Conservation (phyloP, 176 grass and related monocot genomes). For the Oryza australiensis region DNA sequence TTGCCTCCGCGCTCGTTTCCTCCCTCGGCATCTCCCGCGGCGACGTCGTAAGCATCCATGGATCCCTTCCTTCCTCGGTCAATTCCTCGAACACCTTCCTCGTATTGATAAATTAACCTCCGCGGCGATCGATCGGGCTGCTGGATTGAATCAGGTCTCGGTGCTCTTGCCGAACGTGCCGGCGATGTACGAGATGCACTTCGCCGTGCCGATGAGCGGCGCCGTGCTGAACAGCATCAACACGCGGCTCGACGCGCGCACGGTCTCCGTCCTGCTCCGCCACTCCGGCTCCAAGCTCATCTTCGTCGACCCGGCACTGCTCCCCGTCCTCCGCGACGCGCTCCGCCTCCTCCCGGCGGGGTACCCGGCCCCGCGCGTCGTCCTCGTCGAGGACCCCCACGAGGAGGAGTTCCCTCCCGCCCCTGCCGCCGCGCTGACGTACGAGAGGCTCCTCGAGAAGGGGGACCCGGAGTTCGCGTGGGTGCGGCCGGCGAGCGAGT, state of each 20-base stretch:
- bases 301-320: slow-evolving; percentile 54
- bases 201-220: slow-evolving; percentile 92
- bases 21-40: slow-evolving; percentile 69
- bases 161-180: slow-evolving; percentile 77
- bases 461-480: slow-evolving; percentile 70
- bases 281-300: slow-evolving; percentile 69
- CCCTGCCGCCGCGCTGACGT: slow-evolving; percentile 31
- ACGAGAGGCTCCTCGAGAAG: slow-evolving; percentile 57
- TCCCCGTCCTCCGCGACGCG: slow-evolving; percentile 48
- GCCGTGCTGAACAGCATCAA: slow-evolving; percentile 90
- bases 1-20: slow-evolving; percentile 73
- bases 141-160: slow-evolving; percentile 52
- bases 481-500: slow-evolving; percentile 66
- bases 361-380: slow-evolving; percentile 40
- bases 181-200: slow-evolving; percentile 94
- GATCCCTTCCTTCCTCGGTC: neutral
- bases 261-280: slow-evolving; percentile 64
- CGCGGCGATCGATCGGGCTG: neutral
- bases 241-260: slow-evolving; percentile 81
- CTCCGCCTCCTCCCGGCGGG: slow-evolving; percentile 46
- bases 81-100: neutral
- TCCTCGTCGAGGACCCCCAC: slow-evolving; percentile 68
- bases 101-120: neutral
- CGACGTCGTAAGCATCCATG: slow-evolving; percentile 52
- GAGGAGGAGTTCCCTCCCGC: slow-evolving; percentile 36